Base-by-base conservation (phyloP, 2,329 filamentous ascomycete species). In the Penicillium sumatraense region DNA sequence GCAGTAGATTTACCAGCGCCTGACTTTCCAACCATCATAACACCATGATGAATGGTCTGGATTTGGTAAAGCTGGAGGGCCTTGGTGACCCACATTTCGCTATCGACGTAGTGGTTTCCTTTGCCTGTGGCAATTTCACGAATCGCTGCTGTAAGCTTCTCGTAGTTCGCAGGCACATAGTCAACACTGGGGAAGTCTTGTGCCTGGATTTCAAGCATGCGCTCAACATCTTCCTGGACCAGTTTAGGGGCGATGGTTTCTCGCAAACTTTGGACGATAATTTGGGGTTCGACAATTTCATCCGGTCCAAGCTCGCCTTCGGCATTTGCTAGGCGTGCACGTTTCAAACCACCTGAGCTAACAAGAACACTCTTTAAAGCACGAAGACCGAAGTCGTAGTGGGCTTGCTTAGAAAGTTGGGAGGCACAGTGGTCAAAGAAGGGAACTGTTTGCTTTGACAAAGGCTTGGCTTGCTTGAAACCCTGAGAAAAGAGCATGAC, bases 401-500 rank as follows among this genome's bases (percentile, higher is more conserved):
- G 95, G 1, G 96, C 93, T 75, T 99, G 96, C 72, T 97, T 97
- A 1, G 93, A 96, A 24, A 99, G 80, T 57, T 83, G 84, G 21
- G 80, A 82, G 7, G 90, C 81, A 72, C 96, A 99, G 68, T 89
- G 87, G 70, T 99, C 95, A 76, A 99, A 99, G 83, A 99, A 99
- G 0, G 95, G 96, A 21, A 99, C 95, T 0, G 93, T 96, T 67
- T 98, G 92, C 71, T 93, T 95, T 1, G 95, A 96, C 5, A 99
- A 82, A 56, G 88, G 81, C 78, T 98, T 99, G 31, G 95, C 95
- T 74, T 96, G 91, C 68, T 91, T 96, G 82, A 99, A 99, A 70
- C 95, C 95, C 75, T 99, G 95, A 1, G 96, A 99, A 82, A 97
- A 99, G 31, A 99, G 86, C 96, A 99, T 99, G 68, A 99, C 95